Evolutionary conservation across 345 rosid genomes (phyloP), one percentile per base, ranked within the genome.

Genomic region (Eutrema yunnanense): DNA sequence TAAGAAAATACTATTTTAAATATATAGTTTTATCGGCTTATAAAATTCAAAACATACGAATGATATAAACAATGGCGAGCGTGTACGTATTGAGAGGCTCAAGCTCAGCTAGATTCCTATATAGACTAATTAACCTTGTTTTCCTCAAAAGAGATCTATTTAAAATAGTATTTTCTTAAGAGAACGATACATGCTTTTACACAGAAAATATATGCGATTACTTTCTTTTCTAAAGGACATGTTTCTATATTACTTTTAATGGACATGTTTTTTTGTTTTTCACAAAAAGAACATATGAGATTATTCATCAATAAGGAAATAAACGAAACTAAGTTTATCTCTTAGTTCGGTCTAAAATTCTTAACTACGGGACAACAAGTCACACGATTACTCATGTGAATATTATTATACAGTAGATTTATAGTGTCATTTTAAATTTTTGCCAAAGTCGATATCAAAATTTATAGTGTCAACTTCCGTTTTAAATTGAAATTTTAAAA

Each of bases 101-200:
- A 58, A 75, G 58, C 74, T 75, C 36, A 75, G 74, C 79, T 75
- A 75, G 79, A 75, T 75, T 75, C 79, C 65, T 75, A 16, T 32
- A 19, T 75, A 75, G 73, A 41, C 43, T 54, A 61, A 19, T 19
- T 19, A 19, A 62, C 69, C 74, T 75, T 75, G 74, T 69, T 69
- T 75, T 75, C 79, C 79, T 62, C 69, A 62, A 75, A 36, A 59
- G 32, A 33, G 0, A 7, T 60, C 9, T n/a, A 32, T 37, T 55
- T 6, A 14, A 9, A 56, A 10, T 65, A 4, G 2, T 32, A 16
- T 49, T 65, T 74, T 36, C n/a, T 4, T 42, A 38, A 19, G 22
- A 19, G 22, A 19, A 43, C 9, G 16, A 37, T 32, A 32, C 73
- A 74, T 67, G 69, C 62, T 67, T 74, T 67, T 59, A 32, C 56